Evolutionary conservation across 345 rosid species (phyloP).

Genomic region (Lepidium sativum): DNA sequence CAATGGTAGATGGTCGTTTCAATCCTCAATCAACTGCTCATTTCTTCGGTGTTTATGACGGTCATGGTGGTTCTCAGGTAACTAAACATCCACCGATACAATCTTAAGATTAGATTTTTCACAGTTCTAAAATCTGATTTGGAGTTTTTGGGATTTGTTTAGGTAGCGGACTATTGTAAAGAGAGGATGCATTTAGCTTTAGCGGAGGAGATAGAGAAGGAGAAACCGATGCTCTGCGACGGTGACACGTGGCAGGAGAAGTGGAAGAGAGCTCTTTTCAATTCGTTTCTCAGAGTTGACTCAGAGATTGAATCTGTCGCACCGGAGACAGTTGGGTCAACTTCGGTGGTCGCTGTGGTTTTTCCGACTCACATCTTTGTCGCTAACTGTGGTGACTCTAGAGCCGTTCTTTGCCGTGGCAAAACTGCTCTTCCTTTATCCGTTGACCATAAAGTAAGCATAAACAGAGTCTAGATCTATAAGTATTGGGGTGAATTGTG

Average conservation of each 20-base stretch:
- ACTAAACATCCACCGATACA: background rate
- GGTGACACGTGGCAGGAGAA: constrained; percentile 50
- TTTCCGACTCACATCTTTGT: constrained; percentile 53
- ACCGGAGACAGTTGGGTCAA: constrained; percentile 77
- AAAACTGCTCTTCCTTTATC: constrained; percentile 56
- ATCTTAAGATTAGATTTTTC: background rate
- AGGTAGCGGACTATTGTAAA: constrained; percentile 68
- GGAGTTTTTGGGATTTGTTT: background rate
- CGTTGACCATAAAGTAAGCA: constrained; percentile 63
- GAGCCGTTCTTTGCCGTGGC: constrained; percentile 74
- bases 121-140: background rate
- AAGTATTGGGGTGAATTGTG: background rate
- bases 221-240: constrained; percentile 28
- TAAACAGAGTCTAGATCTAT: background rate
- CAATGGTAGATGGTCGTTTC: constrained; percentile 19
- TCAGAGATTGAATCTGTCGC: constrained; percentile 44
- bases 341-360: constrained; percentile 65
- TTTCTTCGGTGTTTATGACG: constrained; percentile 79
- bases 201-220: constrained; percentile 48
- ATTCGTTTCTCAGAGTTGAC: constrained; percentile 55
- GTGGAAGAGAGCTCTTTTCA: constrained; percentile 52
- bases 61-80: constrained; percentile 82
- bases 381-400: constrained; percentile 81
- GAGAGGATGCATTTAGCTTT: constrained; percentile 58
- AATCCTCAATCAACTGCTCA: constrained; percentile 33